phyloP scores from a whole-genome alignment of 2,329 filamentous ascomycete genomes.

The Fusarium sp. region DNA sequence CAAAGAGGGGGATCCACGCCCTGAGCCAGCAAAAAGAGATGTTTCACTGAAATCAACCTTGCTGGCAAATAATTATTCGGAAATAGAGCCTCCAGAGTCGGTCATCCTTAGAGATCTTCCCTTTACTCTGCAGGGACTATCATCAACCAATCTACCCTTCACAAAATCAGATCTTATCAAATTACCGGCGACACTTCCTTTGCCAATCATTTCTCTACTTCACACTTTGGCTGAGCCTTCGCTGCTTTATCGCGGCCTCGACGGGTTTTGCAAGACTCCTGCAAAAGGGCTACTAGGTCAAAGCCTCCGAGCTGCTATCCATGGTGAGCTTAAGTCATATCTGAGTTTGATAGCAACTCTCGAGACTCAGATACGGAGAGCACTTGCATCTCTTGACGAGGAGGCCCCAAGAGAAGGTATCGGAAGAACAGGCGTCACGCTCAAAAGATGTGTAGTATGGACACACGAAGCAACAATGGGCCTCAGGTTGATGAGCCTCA shows the following conservation, averaged over 20 bases:
- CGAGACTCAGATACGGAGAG: constrained; percentile 88
- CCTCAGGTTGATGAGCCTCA: constrained; percentile 88
- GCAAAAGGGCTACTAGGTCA: constrained; percentile 89
- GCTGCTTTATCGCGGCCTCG: constrained; percentile 83
- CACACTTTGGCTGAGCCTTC: constrained; percentile 93
- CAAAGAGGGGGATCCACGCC: constrained; percentile 47
- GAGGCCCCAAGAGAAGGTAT: constrained; percentile 73
- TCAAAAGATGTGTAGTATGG: constrained; percentile 97
- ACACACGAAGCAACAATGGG: constrained; percentile 97
- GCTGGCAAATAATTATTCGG: constrained; percentile 63
- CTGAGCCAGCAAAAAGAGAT: constrained; percentile 52
- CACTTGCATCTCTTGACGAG: constrained; percentile 77
- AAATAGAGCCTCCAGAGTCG: constrained; percentile 69
- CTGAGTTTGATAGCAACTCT: constrained; percentile 89
- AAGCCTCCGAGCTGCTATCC: constrained; percentile 87
- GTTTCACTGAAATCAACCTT: constrained; percentile 66
- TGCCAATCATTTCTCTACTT: constrained; percentile 85
- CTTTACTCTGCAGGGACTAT: constrained; percentile 91
- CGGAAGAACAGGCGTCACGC: constrained; percentile 86
- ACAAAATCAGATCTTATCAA: constrained; percentile 72
- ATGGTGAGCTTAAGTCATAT: constrained; percentile 86
- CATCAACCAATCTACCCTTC: constrained; percentile 85
- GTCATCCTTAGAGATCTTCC: constrained; percentile 81
- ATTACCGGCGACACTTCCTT: constrained; percentile 79
- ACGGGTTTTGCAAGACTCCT: constrained; percentile 81